Conservation (phyloP, 2,329 filamentous ascomycete species). For the Claviceps capensis region DNA sequence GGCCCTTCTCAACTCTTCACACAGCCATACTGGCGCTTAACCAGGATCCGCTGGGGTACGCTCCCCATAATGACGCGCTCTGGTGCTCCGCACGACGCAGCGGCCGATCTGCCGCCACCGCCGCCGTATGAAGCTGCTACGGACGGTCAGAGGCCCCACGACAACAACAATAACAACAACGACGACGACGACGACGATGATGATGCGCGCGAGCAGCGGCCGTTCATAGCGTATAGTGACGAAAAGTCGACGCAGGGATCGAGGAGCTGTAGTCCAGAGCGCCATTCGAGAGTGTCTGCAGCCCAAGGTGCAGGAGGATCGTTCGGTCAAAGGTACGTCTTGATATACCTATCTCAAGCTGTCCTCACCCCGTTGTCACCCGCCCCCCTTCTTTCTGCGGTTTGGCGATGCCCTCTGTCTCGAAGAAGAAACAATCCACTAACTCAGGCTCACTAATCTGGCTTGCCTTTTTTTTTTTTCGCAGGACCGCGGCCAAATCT, state of each 20-base stretch:
- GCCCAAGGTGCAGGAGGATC: background rate
- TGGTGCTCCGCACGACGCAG: background rate
- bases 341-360: background rate
- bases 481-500: background rate
- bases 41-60: background rate
- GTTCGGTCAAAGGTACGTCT: background rate
- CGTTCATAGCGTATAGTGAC: background rate
- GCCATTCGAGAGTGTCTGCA: background rate
- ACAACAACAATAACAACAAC: background rate
- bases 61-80: background rate
- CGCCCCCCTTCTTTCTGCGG: background rate
- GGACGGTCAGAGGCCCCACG: background rate
- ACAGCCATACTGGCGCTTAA: no score
- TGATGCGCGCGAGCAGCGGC: background rate
- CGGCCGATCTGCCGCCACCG: background rate
- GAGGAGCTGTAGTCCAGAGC: background rate
- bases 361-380: background rate
- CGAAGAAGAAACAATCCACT: background rate
- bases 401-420: background rate
- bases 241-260: background rate
- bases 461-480: no score
- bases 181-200: background rate
- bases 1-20: no score
- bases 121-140: conserved; percentile 1
- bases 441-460: background rate